Evolutionary conservation across 768 basidiomycete species (phyloP).

Genomic region (Lactifluus pinguis): DNA sequence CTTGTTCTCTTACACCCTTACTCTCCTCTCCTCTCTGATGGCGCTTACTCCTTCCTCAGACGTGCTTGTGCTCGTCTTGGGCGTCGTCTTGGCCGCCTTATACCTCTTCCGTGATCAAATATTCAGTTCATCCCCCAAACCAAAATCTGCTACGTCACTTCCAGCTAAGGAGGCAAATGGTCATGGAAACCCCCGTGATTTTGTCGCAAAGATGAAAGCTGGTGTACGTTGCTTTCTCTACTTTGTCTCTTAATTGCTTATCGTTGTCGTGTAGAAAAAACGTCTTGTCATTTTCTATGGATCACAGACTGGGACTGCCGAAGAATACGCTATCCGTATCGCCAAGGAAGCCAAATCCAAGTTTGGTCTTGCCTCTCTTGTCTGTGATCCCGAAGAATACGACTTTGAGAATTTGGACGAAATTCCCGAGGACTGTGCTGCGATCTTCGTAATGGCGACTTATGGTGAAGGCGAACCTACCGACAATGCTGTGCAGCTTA

Average conservation of each 20-base stretch:
- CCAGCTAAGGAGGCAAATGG: slow-evolving; percentile 39
- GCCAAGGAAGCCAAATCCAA: slow-evolving; percentile 97
- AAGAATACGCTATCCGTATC: slow-evolving; percentile 94
- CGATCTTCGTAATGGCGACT: slow-evolving; percentile 94
- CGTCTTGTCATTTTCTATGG: slow-evolving; percentile 96
- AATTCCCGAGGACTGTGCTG: slow-evolving; percentile 78
- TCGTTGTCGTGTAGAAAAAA: slow-evolving; percentile 61
- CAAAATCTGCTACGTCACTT: slow-evolving; percentile 40
- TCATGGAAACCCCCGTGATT: slow-evolving; percentile 85
- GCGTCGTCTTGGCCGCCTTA: slow-evolving; percentile 63
- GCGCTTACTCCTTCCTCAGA: slow-evolving; percentile 61
- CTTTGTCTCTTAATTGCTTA: slow-evolving; percentile 1
- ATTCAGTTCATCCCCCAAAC: slow-evolving; percentile 51
- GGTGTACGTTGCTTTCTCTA: slow-evolving; percentile 47
- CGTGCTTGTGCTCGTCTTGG: slow-evolving; percentile 59
- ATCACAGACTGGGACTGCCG: slow-evolving; percentile 96
- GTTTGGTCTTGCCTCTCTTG: slow-evolving; percentile 90
- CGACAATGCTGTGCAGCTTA: slow-evolving; percentile 91
- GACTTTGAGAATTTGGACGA: slow-evolving; percentile 95
- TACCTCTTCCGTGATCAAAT: slow-evolving; percentile 83
- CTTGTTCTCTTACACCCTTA: neutral
- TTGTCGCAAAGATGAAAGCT: slow-evolving; percentile 89
- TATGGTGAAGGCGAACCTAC: slow-evolving; percentile 99
- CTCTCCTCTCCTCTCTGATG: slow-evolving; percentile 29
- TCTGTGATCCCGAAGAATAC: slow-evolving; percentile 98